Evolutionary conservation across 805 yeast species (phyloP).

Genomic region (Schizosaccharomyces japonicus): DNA sequence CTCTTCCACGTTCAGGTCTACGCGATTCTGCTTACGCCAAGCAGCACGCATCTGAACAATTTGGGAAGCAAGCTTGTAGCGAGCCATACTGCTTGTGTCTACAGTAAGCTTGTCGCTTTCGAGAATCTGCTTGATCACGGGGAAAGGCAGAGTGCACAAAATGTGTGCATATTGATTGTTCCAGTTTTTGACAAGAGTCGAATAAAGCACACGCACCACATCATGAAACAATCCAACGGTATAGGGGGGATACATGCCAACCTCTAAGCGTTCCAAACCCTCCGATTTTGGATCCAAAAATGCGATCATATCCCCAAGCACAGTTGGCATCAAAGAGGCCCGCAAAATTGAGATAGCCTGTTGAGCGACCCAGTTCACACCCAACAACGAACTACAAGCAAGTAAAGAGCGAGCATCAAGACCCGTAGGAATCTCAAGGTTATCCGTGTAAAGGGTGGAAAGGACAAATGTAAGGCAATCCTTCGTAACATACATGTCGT

Average conservation of each 20-base stretch:
- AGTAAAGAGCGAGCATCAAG: neutral
- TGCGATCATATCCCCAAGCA: conserved; percentile 10
- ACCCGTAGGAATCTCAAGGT: neutral
- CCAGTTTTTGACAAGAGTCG: conserved; percentile 6
- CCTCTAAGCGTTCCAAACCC: conserved; percentile 1
- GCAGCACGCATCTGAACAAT: conserved; percentile 13
- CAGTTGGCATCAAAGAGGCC: conserved; percentile 7
- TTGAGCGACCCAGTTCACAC: conserved; percentile 5
- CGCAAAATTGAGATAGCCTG: neutral
- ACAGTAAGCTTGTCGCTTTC: conserved; percentile 13
- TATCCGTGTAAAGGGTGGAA: neutral
- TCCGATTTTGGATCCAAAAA: conserved; percentile 11
- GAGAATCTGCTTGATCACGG: conserved; percentile 13
- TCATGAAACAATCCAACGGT: conserved; percentile 12
- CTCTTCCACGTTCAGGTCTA: conserved; percentile 12
- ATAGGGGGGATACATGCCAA: conserved; percentile 16
- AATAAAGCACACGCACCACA: conserved; percentile 9
- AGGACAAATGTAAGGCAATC: neutral
- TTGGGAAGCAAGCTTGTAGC: conserved; percentile 15
- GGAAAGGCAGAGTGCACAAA: conserved; percentile 14
- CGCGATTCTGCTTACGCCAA: conserved; percentile 8
- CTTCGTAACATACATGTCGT: neutral
- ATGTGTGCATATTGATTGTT: neutral
- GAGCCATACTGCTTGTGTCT: conserved; percentile 13
- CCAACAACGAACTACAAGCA: neutral